Base-by-base conservation (phyloP, 352 stramenopile species). In the Peronospora farinosa region DNA sequence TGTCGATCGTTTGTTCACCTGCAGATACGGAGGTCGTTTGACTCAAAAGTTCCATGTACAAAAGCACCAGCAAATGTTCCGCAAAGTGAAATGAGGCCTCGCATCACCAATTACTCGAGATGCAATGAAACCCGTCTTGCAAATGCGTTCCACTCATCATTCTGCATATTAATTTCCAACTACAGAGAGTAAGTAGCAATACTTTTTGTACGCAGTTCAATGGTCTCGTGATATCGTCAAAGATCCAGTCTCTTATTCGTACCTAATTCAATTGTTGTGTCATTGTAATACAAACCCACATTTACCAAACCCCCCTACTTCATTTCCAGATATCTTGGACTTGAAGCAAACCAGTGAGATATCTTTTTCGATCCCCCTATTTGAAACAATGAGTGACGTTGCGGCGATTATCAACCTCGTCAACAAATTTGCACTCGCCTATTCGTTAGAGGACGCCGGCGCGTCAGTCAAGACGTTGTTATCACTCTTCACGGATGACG, bases 381-480 rank as follows among this genome's bases (percentile, higher is more conserved):
- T 17, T 40, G 43, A 62, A 25, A 67, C 27, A 15, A 91, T 91
- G 80, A 65, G 75, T 45, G 80, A 90, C 41, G 66, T 85, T 51
- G 67, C 66, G 21, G 68, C 81, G 13, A 86, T 92, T 55, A 74
- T 88, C 49, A 92, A 90, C 72, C 70, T 92, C 57, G 73, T 92
- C 31, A 92, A 92, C 72, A 70, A 62, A 46, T 92, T 90, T 49
- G 81, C 81, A 57, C 66, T 81, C 19, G 61, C 72, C 40, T 92
- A 88, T 63, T 87, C 78, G 66, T 68, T 90, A 15, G 76, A 90
- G 60, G 71, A 88, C 53, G 67, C 60, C n/a, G 74, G 88, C 31
- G 71, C 73, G 60, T 88, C 74, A 16, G 61, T 82, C 37, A 72
- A 85, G 63, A 57, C 74, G 45, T 61, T 92, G 9, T 57, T 92